Percentiles rank a stretch among this genome's conserved stretches.
phyloP scores from a whole-genome alignment of 495 filamentous ascomycete genomes.

The Annulohypoxylon moriforme region DNA sequence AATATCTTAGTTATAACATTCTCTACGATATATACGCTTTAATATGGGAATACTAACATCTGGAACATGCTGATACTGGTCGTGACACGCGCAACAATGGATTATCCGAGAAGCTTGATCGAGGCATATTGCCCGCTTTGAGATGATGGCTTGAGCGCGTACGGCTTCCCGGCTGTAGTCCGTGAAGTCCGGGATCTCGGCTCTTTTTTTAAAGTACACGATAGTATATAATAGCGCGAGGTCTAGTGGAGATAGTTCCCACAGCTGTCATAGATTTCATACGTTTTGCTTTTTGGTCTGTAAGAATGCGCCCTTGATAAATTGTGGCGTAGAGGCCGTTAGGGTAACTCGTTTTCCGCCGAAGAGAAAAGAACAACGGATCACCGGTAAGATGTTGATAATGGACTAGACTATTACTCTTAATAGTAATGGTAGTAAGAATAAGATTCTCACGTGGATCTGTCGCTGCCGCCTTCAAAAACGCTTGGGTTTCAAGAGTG shows the following conservation, averaged over 20 bases:
- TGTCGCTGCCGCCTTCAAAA: slow-evolving; percentile 22
- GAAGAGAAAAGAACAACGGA: slow-evolving; percentile 4
- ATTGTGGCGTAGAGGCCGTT: slow-evolving; percentile 20
- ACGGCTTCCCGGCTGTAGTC: slow-evolving; percentile 27
- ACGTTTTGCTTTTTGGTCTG: slow-evolving; percentile 17
- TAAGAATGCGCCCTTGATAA: background rate
- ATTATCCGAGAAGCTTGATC: slow-evolving; percentile 68
- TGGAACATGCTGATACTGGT: slow-evolving; percentile 90
- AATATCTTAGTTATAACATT: slow-evolving; percentile 37
- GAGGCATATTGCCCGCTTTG: slow-evolving; percentile 50
- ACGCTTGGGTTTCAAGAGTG: slow-evolving; percentile 14
- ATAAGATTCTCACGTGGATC: slow-evolving; percentile 44
- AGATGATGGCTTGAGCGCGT: slow-evolving; percentile 29
- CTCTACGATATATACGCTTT: slow-evolving; percentile 9
- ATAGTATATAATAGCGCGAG: slow-evolving; percentile 32
- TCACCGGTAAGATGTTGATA: background rate
- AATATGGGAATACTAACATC: slow-evolving; percentile 66
- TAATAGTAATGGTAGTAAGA: slow-evolving; percentile 25
- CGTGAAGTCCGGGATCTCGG: slow-evolving; percentile 27
- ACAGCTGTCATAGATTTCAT: slow-evolving; percentile 23
- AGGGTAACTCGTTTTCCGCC: slow-evolving; percentile 12
- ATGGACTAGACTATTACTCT: slow-evolving; percentile 16
- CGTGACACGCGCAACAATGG: slow-evolving; percentile 89
- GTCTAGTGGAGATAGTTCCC: slow-evolving; percentile 40
- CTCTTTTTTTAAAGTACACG: slow-evolving; percentile 15